These are phyloP conservation scores for Tricholoma sp. DNA, from an alignment of 768 basidiomycete species.

Conservation along the genomic window DNA sequence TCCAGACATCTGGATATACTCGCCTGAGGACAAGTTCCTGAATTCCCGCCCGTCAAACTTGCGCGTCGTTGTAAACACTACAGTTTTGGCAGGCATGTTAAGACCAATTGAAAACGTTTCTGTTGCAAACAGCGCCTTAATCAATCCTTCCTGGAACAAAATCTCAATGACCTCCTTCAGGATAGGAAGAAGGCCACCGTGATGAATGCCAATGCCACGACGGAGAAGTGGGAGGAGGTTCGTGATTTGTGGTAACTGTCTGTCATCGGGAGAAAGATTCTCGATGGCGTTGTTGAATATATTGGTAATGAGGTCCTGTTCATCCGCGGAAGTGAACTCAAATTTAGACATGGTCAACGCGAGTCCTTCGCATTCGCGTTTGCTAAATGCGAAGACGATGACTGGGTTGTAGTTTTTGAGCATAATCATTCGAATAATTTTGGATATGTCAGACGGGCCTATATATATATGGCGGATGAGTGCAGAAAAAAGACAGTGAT, in stretches of 20 bases:
- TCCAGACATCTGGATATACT: slow-evolving; percentile 99
- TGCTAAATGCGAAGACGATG: slow-evolving; percentile 97
- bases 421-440: slow-evolving; percentile 99
- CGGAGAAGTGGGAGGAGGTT: slow-evolving; percentile 90
- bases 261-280: slow-evolving; percentile 81
- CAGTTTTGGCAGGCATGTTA: slow-evolving; percentile 99
- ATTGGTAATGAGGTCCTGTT: slow-evolving; percentile 78
- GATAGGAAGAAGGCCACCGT: slow-evolving; percentile 94
- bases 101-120: slow-evolving; percentile 98
- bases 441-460: slow-evolving; percentile 93
- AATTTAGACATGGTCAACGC: slow-evolving; percentile 92
- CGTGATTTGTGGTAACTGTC: slow-evolving; percentile 87
- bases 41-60: slow-evolving; percentile 97
- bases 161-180: slow-evolving; percentile 99
- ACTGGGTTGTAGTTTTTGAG: slow-evolving; percentile 96
- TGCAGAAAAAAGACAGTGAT: background rate
- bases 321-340: slow-evolving; percentile 91
- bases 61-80: slow-evolving; percentile 92
- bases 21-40: slow-evolving; percentile 87
- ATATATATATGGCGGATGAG: background rate
- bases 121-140: slow-evolving; percentile 97
- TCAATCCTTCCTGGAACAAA: slow-evolving; percentile 94
- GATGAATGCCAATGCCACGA: slow-evolving; percentile 97
- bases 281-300: slow-evolving; percentile 96
- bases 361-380: slow-evolving; percentile 93